Base-by-base conservation (phyloP, 257 asterid species). In the Jaltomata sinuosa region DNA sequence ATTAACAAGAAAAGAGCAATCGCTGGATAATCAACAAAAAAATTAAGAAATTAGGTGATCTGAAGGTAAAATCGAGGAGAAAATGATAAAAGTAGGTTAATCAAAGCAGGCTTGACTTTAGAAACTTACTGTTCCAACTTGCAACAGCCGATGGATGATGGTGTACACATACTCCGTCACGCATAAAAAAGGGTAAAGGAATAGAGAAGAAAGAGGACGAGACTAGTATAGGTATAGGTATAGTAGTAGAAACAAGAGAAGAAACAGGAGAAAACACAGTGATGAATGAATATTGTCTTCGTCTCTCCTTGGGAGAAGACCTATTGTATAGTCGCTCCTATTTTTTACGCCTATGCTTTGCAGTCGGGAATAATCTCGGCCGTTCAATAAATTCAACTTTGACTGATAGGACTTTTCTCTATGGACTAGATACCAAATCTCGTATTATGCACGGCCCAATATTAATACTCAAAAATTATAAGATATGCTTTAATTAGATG, bases 31-130 rank as follows among this genome's bases (percentile, higher is more conserved):
- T 65, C 22, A 36, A 69, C 54, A 40, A 40, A 22, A 68, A 19
- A n/a, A n/a, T 38, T 38, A 12, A 27, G 11, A n/a, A 79, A 86
- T 50, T 84, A 50, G 49, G 82, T 80, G 89, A 78, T 88, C 87
- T 83, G 72, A 77, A 42, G 59, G 27, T 74, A 81, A 89, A 87
- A 83, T 62, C 78, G 32, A 50, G 53, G 74, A 62, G 62, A 32
- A 83, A 78, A 52, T 38, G 45, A 18, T n/a, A 80, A 83, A 67
- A 74, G 36, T 81, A 92, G 93, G 91, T 89, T 89, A 89, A 93
- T 92, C 92, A 74, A 74, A 42, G 89, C 81, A 64, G 84, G 82
- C 87, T 85, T 85, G 87, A 91, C 91, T 90, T 85, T 62, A 11
- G 6, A 42, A 40, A 74, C n/a, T 42, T 45, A 45, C 22, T 22